A percentile compares a stretch with the other conserved stretches of the same genome.
phyloP scores from a whole-genome alignment of 495 filamentous ascomycete species.

The Aspergillus ellipticus region DNA sequence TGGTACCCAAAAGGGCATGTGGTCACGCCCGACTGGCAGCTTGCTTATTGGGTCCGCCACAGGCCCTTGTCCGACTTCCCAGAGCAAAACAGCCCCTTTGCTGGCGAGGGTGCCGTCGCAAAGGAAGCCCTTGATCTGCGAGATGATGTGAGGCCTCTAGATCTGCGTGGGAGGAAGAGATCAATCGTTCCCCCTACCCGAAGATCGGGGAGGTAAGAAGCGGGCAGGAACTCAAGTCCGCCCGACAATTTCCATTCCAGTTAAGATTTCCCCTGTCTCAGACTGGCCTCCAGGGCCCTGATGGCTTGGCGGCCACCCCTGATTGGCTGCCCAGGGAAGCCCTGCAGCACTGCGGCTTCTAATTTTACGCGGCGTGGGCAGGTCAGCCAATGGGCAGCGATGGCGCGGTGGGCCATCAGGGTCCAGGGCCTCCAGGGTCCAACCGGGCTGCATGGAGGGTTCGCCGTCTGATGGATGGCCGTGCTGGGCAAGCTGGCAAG shows the following conservation, averaged over 20 bases:
- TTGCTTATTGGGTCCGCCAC: not conserved
- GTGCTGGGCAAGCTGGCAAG: not conserved
- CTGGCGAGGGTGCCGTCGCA: too few relatives aligned
- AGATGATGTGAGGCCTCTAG: too few relatives aligned
- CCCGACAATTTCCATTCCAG: not conserved
- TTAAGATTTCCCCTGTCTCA: constrained; percentile 2
- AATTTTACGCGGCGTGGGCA: not conserved
- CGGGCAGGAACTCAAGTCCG: not conserved
- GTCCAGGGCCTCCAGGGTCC: not conserved
- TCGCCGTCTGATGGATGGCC: not conserved
- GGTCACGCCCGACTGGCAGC: not conserved
- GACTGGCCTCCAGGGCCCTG: not conserved
- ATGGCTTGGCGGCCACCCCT: not conserved
- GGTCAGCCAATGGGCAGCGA: not conserved
- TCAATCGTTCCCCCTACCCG: too few relatives aligned
- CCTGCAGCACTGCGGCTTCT: not conserved
- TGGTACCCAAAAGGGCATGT: not conserved
- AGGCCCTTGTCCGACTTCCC: too few relatives aligned
- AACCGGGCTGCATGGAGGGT: not conserved
- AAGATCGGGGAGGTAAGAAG: not conserved
- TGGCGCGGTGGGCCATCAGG: not conserved
- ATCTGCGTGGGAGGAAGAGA: too few relatives aligned
- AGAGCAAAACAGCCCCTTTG: too few relatives aligned
- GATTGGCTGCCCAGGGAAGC: not conserved
- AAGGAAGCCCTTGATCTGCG: too few relatives aligned